A percentile compares a stretch with the other conserved stretches of the same genome.
phyloP scores from a whole-genome alignment of 805 yeast genomes.

The Jamesozyma rosinii region DNA sequence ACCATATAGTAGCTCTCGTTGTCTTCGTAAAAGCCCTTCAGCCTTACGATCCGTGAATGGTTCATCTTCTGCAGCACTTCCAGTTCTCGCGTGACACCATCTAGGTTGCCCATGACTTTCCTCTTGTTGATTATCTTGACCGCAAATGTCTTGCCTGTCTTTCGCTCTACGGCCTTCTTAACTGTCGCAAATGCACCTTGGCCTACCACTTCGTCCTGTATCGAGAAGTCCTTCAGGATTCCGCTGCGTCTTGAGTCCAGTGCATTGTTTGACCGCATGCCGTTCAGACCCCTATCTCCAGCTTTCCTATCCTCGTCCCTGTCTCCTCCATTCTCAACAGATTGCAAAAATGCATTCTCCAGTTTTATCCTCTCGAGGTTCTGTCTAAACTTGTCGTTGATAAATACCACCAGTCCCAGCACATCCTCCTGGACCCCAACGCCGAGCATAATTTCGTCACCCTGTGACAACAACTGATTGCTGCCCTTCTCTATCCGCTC shows the following conservation, averaged over 20 bases:
- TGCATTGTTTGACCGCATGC: neutral
- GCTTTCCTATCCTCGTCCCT: neutral
- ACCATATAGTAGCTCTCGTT: slow-evolving; percentile 71
- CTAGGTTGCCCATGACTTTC: slow-evolving; percentile 67
- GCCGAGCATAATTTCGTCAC: slow-evolving; percentile 89
- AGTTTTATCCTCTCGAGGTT: slow-evolving; percentile 15
- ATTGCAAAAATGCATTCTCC: slow-evolving; percentile 3
- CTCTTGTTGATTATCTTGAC: slow-evolving; percentile 81
- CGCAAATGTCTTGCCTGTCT: slow-evolving; percentile 79
- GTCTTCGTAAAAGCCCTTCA: slow-evolving; percentile 83
- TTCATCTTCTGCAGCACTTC: slow-evolving; percentile 66
- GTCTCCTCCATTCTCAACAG: slow-evolving; percentile 1
- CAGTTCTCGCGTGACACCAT: slow-evolving; percentile 80
- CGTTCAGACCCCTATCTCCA: neutral
- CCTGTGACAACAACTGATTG: slow-evolving; percentile 76
- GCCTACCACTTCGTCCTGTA: slow-evolving; percentile 80
- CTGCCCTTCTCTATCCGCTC: slow-evolving; percentile 62
- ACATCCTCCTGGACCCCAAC: slow-evolving; percentile 70
- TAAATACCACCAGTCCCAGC: slow-evolving; percentile 38
- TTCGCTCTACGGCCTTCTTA: slow-evolving; percentile 77
- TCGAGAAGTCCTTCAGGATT: slow-evolving; percentile 59
- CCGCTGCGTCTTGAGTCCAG: slow-evolving; percentile 30
- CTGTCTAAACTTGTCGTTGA: slow-evolving; percentile 32
- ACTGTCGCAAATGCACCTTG: slow-evolving; percentile 99
- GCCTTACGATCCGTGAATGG: slow-evolving; percentile 76